A percentile compares a stretch with the other conserved stretches of the same genome.
Evolutionary conservation across 768 basidiomycete species (phyloP).

Genomic region (Chalciporus chontae): DNA sequence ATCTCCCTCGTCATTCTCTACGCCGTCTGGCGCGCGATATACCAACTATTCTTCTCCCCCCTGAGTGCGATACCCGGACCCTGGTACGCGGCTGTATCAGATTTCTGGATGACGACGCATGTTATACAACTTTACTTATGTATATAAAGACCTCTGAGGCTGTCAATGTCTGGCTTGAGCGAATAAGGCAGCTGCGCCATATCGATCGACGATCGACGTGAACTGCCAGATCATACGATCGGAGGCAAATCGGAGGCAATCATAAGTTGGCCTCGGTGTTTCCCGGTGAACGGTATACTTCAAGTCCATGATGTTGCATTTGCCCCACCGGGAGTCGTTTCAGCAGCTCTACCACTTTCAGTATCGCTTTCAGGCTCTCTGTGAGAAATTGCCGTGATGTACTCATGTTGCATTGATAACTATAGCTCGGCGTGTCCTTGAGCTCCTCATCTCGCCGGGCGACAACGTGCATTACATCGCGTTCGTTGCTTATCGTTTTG

Average conservation of each 20-base stretch:
- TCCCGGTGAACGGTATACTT: no score
- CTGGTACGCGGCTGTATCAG: conserved; percentile 74
- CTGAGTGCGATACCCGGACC: conserved; percentile 74
- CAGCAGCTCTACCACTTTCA: no score
- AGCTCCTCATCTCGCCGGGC: conserved; percentile 1
- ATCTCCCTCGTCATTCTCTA: conserved; percentile 31
- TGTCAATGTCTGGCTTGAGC: no score
- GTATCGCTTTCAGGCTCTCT: not conserved
- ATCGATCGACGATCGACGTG: no score
- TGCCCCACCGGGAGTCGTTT: no score
- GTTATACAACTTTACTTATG: no score
- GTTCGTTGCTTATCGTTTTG: not conserved
- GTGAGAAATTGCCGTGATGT: not conserved
- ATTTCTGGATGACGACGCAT: conserved; percentile 71
- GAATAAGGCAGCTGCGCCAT: no score
- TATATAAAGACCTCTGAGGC: no score
- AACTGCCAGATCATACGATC: no score
- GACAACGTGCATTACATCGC: not conserved
- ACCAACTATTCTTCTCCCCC: conserved; percentile 59
- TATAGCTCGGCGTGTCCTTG: not conserved
- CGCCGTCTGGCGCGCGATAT: conserved; percentile 33
- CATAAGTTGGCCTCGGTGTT: no score
- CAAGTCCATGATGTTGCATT: no score
- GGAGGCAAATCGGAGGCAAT: no score
- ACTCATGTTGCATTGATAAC: not conserved